phyloP scores from a whole-genome alignment of 352 stramenopile species.

The Lagenidium giganteum region DNA sequence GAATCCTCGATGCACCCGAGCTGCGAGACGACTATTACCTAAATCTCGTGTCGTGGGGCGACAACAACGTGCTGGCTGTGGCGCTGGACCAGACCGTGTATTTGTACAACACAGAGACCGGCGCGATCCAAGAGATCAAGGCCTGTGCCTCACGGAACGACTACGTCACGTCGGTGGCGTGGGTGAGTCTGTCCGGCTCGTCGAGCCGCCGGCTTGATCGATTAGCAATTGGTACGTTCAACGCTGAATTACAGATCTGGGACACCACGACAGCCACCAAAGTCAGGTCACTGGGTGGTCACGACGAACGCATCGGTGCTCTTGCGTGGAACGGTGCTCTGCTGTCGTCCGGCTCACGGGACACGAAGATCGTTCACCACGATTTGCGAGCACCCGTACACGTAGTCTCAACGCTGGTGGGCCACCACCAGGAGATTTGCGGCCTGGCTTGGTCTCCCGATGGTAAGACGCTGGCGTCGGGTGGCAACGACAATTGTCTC shows the following conservation, averaged over 20 bases:
- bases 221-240: conserved; percentile 91
- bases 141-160: conserved; percentile 53
- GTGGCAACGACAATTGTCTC: conserved; percentile 94
- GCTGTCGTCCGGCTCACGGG: conserved; percentile 87
- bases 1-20: conserved; percentile 95
- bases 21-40: conserved; percentile 98
- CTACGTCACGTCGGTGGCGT: conserved; percentile 94
- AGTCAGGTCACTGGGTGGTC: conserved; percentile 87
- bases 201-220: conserved; percentile 61
- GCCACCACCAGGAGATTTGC: conserved; percentile 95
- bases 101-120: conserved; percentile 91
- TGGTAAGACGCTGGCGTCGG: conserved; percentile 89
- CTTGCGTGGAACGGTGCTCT: conserved; percentile 90
- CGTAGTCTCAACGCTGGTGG: conserved; percentile 63
- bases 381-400: conserved; percentile 32
- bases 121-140: conserved; percentile 89
- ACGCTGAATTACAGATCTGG: conserved; percentile 92
- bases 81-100: conserved; percentile 93
- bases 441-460: conserved; percentile 93
- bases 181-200: conserved; percentile 59
- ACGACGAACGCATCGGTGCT: conserved; percentile 84
- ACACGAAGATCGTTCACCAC: conserved; percentile 84
- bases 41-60: conserved; percentile 95
- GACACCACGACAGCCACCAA: conserved; percentile 82
- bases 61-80: conserved; percentile 93